phyloP scores from a whole-genome alignment of 2,329 filamentous ascomycete genomes.

The Tolypocladium tropicale region DNA sequence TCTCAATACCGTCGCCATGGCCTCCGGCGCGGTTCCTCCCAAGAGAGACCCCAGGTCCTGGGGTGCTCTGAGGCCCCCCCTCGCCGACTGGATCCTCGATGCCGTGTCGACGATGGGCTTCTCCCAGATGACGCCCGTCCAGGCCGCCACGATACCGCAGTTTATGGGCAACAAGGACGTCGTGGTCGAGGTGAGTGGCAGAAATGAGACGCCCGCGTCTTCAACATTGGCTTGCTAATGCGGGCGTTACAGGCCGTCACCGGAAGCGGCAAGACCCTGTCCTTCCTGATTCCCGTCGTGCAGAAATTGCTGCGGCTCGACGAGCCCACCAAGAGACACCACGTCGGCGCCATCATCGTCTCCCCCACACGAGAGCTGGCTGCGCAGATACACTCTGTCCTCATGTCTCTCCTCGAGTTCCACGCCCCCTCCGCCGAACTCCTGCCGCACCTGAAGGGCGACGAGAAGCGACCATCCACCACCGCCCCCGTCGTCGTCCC shows the following conservation, averaged over 20 bases:
- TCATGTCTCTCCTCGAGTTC: constrained; percentile 68
- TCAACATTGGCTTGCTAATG: background rate
- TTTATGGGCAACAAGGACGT: constrained; percentile 88
- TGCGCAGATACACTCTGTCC: constrained; percentile 76
- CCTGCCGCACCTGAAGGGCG: constrained; percentile 41
- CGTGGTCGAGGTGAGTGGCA: constrained; percentile 59
- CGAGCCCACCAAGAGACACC: constrained; percentile 78
- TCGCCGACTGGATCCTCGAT: constrained; percentile 68
- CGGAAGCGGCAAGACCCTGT: constrained; percentile 81
- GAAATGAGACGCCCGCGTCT: background rate
- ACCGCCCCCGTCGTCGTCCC: constrained; percentile 55
- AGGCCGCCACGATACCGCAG: constrained; percentile 80
- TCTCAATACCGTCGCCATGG: background rate
- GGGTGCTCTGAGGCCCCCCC: constrained; percentile 25
- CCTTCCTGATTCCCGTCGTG: constrained; percentile 75
- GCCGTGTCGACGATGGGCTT: constrained; percentile 81
- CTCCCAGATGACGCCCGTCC: constrained; percentile 82
- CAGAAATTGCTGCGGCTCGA: constrained; percentile 72
- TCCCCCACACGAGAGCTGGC: constrained; percentile 87
- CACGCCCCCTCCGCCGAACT: constrained; percentile 68
- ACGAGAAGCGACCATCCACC: constrained; percentile 42
- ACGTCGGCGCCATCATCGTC: constrained; percentile 83
- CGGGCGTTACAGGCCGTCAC: constrained; percentile 59
- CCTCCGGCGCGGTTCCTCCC: constrained; percentile 13
- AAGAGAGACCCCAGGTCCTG: constrained; percentile 40